phyloP scores from a whole-genome alignment of 306 rosid species.

The Hippophae gyantsensis region DNA sequence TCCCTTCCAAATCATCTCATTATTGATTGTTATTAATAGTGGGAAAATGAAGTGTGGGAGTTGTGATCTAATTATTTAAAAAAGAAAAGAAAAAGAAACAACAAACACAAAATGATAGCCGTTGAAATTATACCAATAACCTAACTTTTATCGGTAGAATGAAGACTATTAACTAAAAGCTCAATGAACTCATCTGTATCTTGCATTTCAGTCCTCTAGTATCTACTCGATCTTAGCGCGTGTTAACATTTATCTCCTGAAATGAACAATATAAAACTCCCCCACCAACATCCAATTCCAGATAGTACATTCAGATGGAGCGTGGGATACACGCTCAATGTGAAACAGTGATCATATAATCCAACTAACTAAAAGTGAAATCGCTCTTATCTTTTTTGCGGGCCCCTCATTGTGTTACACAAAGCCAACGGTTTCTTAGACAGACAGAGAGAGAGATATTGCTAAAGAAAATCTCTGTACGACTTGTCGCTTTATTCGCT shows the following conservation, averaged over 20 bases:
- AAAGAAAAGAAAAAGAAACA: no score
- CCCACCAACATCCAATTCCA: no score
- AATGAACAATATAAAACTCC: neutral
- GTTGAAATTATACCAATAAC: conserved; percentile 2
- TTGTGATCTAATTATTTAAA: no score
- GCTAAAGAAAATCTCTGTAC: neutral
- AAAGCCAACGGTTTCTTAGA: conserved; percentile 10
- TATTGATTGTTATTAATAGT: no score
- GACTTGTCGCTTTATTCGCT: conserved; percentile 9
- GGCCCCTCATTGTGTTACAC: conserved; percentile 12
- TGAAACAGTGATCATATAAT: neutral
- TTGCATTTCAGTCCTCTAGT: no score
- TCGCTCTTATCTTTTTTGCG: neutral
- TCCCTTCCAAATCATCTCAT: no score
- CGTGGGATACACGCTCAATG: neutral
- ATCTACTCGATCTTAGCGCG: conserved; percentile 2
- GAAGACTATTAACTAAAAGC: neutral
- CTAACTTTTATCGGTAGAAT: conserved; percentile 8
- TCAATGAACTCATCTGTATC: no score
- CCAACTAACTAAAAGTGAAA: neutral
- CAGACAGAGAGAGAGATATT: neutral
- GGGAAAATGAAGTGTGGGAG: no score
- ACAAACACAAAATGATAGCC: neutral
- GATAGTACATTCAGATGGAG: neutral
- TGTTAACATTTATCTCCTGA: neutral